Percentiles rank a stretch among this genome's conserved stretches.
phyloP scores from a whole-genome alignment of 2,329 filamentous ascomycete genomes.

The Alternaria brassicae region DNA sequence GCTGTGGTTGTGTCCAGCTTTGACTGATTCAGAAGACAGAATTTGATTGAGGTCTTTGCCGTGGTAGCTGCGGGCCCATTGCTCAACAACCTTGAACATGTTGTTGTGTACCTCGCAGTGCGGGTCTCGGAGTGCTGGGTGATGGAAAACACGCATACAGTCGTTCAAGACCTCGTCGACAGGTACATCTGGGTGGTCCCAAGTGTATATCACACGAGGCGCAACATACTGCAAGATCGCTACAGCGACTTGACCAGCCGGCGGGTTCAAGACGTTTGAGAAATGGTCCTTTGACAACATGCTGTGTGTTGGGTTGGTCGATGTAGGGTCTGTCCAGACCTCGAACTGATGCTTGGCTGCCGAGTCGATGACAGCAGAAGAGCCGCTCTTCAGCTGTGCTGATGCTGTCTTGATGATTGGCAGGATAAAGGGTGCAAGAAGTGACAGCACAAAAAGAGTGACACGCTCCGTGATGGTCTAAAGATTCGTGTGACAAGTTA shows the following conservation, averaged over 20 bases:
- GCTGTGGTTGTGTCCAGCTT: conserved; percentile 78
- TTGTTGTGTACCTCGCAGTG: conserved; percentile 78
- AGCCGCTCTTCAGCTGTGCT: conserved; percentile 83
- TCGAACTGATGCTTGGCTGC: conserved; percentile 59
- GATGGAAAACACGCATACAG: conserved; percentile 84
- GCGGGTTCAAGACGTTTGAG: conserved; percentile 58
- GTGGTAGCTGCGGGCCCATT: conserved; percentile 77
- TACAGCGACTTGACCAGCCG: conserved; percentile 57
- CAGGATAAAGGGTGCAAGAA: conserved; percentile 89
- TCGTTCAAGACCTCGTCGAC: conserved; percentile 85
- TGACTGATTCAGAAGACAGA: conserved; percentile 85
- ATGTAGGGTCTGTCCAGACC: conserved; percentile 57
- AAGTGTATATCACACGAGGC: conserved; percentile 87
- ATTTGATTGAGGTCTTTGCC: conserved; percentile 72
- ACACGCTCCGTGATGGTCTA: conserved; percentile 91
- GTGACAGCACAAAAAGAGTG: conserved; percentile 87
- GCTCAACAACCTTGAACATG: conserved; percentile 87
- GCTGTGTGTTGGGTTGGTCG: conserved; percentile 60
- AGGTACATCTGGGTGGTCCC: conserved; percentile 84
- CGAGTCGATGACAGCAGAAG: conserved; percentile 70
- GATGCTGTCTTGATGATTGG: conserved; percentile 90
- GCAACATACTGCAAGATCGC: conserved; percentile 82
- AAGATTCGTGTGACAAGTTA: too few species aligned
- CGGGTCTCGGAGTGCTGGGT: conserved; percentile 81
- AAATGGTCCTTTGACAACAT: conserved; percentile 62